Base-by-base conservation (phyloP, 2,329 filamentous ascomycete species). In the Orbilia ellipsospora region DNA sequence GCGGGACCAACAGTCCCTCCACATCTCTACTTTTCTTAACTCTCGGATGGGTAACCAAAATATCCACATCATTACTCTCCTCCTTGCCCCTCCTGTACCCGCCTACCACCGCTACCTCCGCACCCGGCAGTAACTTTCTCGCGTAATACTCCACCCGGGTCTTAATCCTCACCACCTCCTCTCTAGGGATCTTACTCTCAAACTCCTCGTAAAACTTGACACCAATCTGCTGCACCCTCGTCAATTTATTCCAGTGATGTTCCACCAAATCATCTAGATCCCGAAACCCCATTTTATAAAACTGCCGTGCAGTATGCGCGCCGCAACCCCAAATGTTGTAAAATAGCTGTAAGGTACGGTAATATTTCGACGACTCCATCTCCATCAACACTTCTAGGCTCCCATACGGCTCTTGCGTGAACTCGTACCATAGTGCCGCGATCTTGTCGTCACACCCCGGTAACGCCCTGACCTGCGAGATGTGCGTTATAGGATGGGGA, bases 171-270 rank as follows among this genome's bases (percentile, higher is more conserved):
- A 66, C 56, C 44, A 51, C 56, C 81, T 98, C 93, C 0, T 80
- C 70, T 0, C 93, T 88, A 0, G 92, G 87, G 3, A 98, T 92
- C 13, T 87, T 88, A 10, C 42, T 51, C 15, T 86, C 82, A 66
- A 99, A 91, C 77, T 98, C 94, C 40, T 96, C 91, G 81, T 96
- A 97, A 82, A 90, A 97, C 81, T 98, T 98, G 52, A 97, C 85
- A 0, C 95, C 94, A 66, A 98, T 96, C 81, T 98, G 93, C 82
- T 97, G 94, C 0, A 92, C 91, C 12, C 93, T 88, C 0, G 86
- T 90, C 0, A 98, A 84, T 0, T 82, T 85, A 18, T 85, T 81
- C 94, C 94, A 98, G 10, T 92, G 93, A 79, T 89, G 87, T 80
- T 96, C 91, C 48, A 97, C 85, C 2, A 98, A 84, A 79, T 98